Percentiles rank a stretch among this genome's conserved stretches.
Conservation (phyloP, 768 basidiomycete genomes). For the Punctularia strigosozonata region DNA sequence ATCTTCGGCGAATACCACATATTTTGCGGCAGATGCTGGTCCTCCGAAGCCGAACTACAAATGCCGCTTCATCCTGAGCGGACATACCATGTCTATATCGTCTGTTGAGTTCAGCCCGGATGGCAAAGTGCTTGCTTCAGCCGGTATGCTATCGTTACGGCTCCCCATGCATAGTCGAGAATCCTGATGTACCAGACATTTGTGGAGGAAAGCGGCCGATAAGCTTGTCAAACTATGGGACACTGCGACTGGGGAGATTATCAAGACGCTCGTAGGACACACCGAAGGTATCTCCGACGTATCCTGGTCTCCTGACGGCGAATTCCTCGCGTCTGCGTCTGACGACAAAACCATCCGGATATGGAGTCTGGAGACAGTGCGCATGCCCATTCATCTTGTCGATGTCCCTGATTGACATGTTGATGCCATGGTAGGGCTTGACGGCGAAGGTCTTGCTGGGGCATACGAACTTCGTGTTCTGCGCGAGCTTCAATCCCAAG, state of each 20-base stretch:
- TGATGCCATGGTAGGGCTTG: constrained; percentile 29
- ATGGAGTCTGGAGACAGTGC: constrained; percentile 67
- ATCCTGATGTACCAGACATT: constrained; percentile 12
- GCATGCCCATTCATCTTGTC: constrained; percentile 3
- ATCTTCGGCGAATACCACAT: no score
- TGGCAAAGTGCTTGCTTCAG: constrained; percentile 71
- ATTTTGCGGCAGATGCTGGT: no score
- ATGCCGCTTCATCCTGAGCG: constrained; percentile 53
- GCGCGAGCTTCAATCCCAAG: constrained; percentile 83
- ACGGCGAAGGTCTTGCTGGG: constrained; percentile 60
- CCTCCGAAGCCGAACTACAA: constrained; percentile 44
- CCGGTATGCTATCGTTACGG: constrained; percentile 41
- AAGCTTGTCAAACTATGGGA: constrained; percentile 78
- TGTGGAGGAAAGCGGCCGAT: constrained; percentile 63
- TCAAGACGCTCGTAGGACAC: constrained; percentile 65
- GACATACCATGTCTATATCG: constrained; percentile 77
- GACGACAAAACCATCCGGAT: constrained; percentile 86
- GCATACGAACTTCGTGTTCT: constrained; percentile 92
- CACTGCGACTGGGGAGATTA: constrained; percentile 55
- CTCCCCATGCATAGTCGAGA: not conserved
- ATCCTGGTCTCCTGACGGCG: constrained; percentile 77
- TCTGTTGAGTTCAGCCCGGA: constrained; percentile 84
- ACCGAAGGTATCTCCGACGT: constrained; percentile 81
- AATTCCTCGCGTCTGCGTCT: constrained; percentile 82
- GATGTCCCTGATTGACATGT: constrained; percentile 5